Conservation (phyloP, 768 basidiomycete species). For the Termitomyces sp. region DNA sequence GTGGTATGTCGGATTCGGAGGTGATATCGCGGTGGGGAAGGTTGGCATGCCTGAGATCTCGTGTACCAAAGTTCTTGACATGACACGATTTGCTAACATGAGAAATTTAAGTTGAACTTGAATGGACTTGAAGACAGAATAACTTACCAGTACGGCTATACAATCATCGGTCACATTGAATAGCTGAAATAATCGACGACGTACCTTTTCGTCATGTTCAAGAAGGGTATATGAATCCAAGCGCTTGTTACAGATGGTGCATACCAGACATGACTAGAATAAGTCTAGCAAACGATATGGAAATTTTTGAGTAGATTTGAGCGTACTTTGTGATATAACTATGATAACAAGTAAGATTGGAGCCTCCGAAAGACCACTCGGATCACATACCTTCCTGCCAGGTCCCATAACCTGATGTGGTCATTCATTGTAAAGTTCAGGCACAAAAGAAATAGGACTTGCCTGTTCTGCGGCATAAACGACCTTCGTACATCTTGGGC, state of each 20-base stretch:
- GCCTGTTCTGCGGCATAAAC: slow-evolving; percentile 93
- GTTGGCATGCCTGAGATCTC: slow-evolving; percentile 68
- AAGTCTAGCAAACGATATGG: neutral
- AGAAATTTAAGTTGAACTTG: neutral
- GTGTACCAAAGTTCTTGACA: slow-evolving; percentile 72
- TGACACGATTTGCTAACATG: slow-evolving; percentile 75
- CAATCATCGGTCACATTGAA: neutral
- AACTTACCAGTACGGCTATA: slow-evolving; percentile 50
- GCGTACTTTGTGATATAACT: slow-evolving; percentile 79
- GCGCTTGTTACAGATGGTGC: slow-evolving; percentile 71
- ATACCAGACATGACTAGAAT: slow-evolving; percentile 72
- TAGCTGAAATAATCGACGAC: slow-evolving; percentile 17
- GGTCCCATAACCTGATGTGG: slow-evolving; percentile 71
- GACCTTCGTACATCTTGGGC: slow-evolving; percentile 68
- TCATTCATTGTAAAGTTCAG: slow-evolving; percentile 6
- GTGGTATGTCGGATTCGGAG: slow-evolving; percentile 16
- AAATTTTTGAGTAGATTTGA: neutral
- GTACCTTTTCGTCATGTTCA: slow-evolving; percentile 80
- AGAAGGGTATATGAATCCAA: slow-evolving; percentile 74
- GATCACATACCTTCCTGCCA: slow-evolving; percentile 69
- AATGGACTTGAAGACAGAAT: too few species aligned
- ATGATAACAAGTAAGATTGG: slow-evolving; percentile 6
- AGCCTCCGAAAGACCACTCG: neutral
- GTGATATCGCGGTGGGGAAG: slow-evolving; percentile 47
- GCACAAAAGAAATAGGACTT: slow-evolving; percentile 13